phyloP scores from a whole-genome alignment of 2,329 filamentous ascomycete species.

The Sporothrix luriei region DNA sequence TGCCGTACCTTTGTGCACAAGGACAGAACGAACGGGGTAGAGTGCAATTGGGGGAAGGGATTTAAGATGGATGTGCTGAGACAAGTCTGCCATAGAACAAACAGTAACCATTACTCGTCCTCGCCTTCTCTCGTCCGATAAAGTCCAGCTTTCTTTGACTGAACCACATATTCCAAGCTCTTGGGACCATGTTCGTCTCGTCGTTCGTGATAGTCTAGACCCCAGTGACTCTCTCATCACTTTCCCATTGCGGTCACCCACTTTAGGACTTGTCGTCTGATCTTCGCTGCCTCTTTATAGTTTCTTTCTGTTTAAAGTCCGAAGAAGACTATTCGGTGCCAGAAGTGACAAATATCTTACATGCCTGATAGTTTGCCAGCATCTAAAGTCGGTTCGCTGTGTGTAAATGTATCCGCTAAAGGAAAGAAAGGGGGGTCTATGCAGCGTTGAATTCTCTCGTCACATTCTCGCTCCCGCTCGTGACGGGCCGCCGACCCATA shows the following conservation, averaged over 20 bases:
- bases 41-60: background rate
- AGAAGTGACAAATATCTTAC: background rate
- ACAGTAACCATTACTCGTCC: too few species aligned
- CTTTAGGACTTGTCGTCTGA: background rate
- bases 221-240: background rate
- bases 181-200: slow-evolving; percentile 9
- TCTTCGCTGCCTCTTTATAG: background rate
- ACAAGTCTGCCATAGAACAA: background rate
- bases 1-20: background rate
- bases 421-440: background rate
- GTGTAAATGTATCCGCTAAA: background rate
- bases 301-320: background rate
- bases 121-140: background rate
- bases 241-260: background rate
- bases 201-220: background rate
- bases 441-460: background rate
- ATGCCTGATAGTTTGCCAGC: background rate
- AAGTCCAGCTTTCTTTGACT: background rate
- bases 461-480: background rate
- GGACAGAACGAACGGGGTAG: background rate
- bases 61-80: background rate
- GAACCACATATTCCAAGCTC: background rate
- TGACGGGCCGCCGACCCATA: slow-evolving; percentile 24
- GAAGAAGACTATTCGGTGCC: background rate
- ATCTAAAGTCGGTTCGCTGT: background rate